These are phyloP conservation scores for Phaeosphaeria sp. DNA, from an alignment of 2,329 filamentous ascomycete genomes.

Conservation along the genomic window DNA sequence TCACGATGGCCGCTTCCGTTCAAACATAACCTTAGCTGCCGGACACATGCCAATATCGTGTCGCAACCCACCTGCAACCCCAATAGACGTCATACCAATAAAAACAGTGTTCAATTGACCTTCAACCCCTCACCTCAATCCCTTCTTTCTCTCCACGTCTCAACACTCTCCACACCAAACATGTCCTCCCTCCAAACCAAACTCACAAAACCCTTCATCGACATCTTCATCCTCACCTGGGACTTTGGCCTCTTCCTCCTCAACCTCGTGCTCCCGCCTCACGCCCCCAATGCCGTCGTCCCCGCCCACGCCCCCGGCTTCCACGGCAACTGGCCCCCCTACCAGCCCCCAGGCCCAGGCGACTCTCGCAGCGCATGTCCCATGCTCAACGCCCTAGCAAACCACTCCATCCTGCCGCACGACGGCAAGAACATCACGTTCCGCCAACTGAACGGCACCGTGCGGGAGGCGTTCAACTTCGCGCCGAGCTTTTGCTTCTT, in stretches of 20 bases:
- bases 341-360: constrained; percentile 44
- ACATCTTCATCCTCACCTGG: constrained; percentile 48
- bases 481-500: constrained; percentile 42
- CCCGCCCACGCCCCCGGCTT: constrained; percentile 45
- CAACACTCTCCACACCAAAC: not conserved
- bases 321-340: constrained; percentile 47
- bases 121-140: not conserved
- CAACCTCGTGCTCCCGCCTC: constrained; percentile 47
- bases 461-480: constrained; percentile 41
- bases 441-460: constrained; percentile 31
- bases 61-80: not conserved
- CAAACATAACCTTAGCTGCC: not conserved
- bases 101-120: not conserved
- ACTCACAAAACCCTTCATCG: constrained; percentile 37
- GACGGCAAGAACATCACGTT: constrained; percentile 42
- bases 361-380: constrained; percentile 38
- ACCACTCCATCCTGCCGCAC: constrained; percentile 42
- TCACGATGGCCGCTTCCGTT: constrained; percentile 1
- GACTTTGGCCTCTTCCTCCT: constrained; percentile 49
- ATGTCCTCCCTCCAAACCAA: not conserved
- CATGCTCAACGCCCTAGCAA: constrained; percentile 40
- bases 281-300: constrained; percentile 46
- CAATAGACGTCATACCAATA: not conserved
- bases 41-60: not conserved
- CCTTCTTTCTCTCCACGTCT: not conserved